Conservation (phyloP, 352 stramenopile species). For the Elongisporangium prolatum region DNA sequence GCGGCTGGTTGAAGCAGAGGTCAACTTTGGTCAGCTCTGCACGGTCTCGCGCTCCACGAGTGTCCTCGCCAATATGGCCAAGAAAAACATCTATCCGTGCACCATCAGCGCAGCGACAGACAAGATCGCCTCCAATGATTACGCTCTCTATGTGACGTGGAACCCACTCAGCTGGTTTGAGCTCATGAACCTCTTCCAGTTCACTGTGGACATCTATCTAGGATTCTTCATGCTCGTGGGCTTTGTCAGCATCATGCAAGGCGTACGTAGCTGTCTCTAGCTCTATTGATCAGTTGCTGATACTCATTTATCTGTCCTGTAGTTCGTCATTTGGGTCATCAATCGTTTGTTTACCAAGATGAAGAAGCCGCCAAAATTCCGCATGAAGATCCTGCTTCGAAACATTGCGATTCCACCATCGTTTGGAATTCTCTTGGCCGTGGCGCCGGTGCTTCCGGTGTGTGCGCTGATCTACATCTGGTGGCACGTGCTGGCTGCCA, state of each 20-base stretch:
- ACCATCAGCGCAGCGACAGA: slow-evolving; percentile 62
- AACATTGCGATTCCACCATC: slow-evolving; percentile 85
- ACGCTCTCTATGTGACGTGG: slow-evolving; percentile 88
- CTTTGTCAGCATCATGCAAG: slow-evolving; percentile 81
- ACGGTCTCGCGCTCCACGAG: slow-evolving; percentile 57
- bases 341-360: slow-evolving; percentile 95
- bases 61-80: slow-evolving; percentile 60
- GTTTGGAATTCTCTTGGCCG: slow-evolving; percentile 69
- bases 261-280: slow-evolving; percentile 30
- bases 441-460: slow-evolving; percentile 47
- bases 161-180: slow-evolving; percentile 90
- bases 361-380: slow-evolving; percentile 92
- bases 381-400: slow-evolving; percentile 87
- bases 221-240: slow-evolving; percentile 92
- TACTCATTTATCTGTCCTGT: slow-evolving; percentile 2
- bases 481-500: slow-evolving; percentile 68
- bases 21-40: slow-evolving; percentile 77
- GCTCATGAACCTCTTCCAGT: slow-evolving; percentile 96
- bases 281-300: neutral
- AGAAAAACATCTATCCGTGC: slow-evolving; percentile 62
- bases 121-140: slow-evolving; percentile 59
- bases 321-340: slow-evolving; percentile 90
- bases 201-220: slow-evolving; percentile 92
- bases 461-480: slow-evolving; percentile 75
- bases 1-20: slow-evolving; percentile 46